phyloP scores from a whole-genome alignment of 768 basidiomycete genomes.

The button mushroom (Agaricus bisporus) region DNA sequence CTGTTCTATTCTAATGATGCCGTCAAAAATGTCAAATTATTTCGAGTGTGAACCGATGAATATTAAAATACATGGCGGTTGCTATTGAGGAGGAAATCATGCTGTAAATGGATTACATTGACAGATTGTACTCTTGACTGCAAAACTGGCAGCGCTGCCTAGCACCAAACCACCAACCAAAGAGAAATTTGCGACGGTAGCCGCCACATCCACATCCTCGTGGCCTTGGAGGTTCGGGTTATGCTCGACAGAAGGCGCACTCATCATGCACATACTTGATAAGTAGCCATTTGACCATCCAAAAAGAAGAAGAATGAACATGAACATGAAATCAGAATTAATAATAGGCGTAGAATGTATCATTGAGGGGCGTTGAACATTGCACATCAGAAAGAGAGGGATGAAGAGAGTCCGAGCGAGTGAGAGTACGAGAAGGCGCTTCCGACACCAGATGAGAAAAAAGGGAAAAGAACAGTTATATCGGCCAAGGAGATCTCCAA shows the following conservation, averaged over 20 bases:
- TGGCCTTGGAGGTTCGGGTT: slow-evolving; percentile 67
- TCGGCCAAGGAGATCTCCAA: slow-evolving; percentile 68
- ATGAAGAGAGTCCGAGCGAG: slow-evolving; percentile 75
- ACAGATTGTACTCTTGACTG: slow-evolving; percentile 62
- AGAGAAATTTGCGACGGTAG: slow-evolving; percentile 75
- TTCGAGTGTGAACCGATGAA: too few species aligned
- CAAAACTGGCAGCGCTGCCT: slow-evolving; percentile 81
- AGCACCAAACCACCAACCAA: slow-evolving; percentile 67
- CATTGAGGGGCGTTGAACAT: slow-evolving; percentile 49
- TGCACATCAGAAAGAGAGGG: slow-evolving; percentile 85
- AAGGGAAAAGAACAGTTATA: slow-evolving; percentile 60
- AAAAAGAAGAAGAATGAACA: slow-evolving; percentile 66
- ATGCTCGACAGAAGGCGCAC: slow-evolving; percentile 74
- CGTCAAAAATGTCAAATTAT: too few species aligned
- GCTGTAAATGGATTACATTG: slow-evolving; percentile 65
- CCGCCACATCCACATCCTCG: slow-evolving; percentile 82
- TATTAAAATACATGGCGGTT: not conserved
- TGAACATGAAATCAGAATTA: slow-evolving; percentile 71
- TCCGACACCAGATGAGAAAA: slow-evolving; percentile 65
- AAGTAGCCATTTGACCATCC: slow-evolving; percentile 82
- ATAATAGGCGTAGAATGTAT: slow-evolving; percentile 43
- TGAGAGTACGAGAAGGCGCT: slow-evolving; percentile 55
- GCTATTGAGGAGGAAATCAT: slow-evolving; percentile 9
- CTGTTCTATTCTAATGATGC: too few species aligned
- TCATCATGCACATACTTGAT: slow-evolving; percentile 74